Base-by-base conservation (phyloP, 2,329 filamentous ascomycete species). In the Apiospora saccharicola region DNA sequence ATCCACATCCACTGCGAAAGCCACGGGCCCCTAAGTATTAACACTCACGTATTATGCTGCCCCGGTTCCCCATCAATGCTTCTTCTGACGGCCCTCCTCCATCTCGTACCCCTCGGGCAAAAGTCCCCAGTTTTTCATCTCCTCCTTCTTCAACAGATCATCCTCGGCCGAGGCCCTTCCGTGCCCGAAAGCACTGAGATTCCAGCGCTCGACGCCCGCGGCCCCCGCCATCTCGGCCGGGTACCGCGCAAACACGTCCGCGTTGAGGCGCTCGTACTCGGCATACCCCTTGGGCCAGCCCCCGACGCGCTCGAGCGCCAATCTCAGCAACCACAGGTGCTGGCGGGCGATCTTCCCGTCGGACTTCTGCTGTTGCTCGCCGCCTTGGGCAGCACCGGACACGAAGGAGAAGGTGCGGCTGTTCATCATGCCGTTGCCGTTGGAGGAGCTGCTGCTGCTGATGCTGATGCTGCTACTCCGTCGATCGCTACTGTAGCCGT, bases 171-270 rank as follows among this genome's bases (percentile, higher is more conserved):
- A 83, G 1, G 86, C 86, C 79, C 85, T 86, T 3, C 86, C 86
- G 10, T 73, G 71, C 0, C 85, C 85, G 75, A 83, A 86, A 0
- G 76, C 79, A 77, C 86, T 85, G 16, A 83, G 77, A 70, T 82
- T 78, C 86, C 85, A 87, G 79, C 85, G 86, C 79, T 86, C 85
- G 0, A 85, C 82, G 0, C 84, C 84, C 72, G 84, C 82, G 0
- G 82, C 77, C 0, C 81, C 82, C 75, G 83, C 82, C 76, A 87
- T 78, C 41, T 82, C 80, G 5, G 75, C 71, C 4, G 78, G 78
- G 74, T 83, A 88, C 24, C 79, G 77, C 6, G 79, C 75, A 77
- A 85, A 86, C 8, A 87, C 69, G 68, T 85, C 81, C 0, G 81
- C 82, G 68, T 85, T 86, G 70, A 89, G 77, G 5, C 79, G 80